Conservation (phyloP, 2,329 filamentous ascomycete genomes). For the Verticillium tricorpus region DNA sequence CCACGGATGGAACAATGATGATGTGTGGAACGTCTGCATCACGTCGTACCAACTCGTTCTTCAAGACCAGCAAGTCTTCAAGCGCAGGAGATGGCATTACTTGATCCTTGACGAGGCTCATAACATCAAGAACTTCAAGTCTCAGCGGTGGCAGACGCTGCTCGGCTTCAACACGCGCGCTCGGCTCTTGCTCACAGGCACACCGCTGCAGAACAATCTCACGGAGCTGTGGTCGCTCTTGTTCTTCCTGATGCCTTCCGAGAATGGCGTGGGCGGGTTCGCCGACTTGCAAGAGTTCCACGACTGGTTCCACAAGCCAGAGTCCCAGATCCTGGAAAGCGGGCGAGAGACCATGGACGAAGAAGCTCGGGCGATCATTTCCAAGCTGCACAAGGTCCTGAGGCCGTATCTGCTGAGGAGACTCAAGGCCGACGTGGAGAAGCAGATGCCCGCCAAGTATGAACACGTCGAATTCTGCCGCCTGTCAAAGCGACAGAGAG, state of each 20-base stretch:
- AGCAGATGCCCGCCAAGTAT: constrained; percentile 97
- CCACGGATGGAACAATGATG: constrained; percentile 87
- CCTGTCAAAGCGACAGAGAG: constrained; percentile 89
- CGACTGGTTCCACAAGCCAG: constrained; percentile 90
- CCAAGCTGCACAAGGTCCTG: constrained; percentile 88
- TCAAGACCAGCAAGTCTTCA: constrained; percentile 91
- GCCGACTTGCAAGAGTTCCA: constrained; percentile 95
- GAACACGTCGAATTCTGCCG: constrained; percentile 96
- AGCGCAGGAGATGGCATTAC: constrained; percentile 91
- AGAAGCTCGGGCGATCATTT: constrained; percentile 85
- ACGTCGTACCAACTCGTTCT: constrained; percentile 96
- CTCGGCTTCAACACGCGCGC: constrained; percentile 90
- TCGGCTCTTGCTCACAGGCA: constrained; percentile 84
- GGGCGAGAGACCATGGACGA: constrained; percentile 92
- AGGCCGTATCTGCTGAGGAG: constrained; percentile 87
- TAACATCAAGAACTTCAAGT: constrained; percentile 99
- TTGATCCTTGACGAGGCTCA: constrained; percentile 98
- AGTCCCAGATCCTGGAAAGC: constrained; percentile 93
- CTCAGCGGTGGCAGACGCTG: constrained; percentile 92
- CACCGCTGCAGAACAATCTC: constrained; percentile 92
- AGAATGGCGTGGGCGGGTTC: constrained; percentile 82
- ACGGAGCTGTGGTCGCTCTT: constrained; percentile 95
- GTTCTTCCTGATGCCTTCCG: constrained; percentile 93
- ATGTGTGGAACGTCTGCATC: constrained; percentile 95
- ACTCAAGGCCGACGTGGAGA: constrained; percentile 94